Conservation (phyloP, 2,329 filamentous ascomycete species). For the Verticillium nonalfalfae region DNA sequence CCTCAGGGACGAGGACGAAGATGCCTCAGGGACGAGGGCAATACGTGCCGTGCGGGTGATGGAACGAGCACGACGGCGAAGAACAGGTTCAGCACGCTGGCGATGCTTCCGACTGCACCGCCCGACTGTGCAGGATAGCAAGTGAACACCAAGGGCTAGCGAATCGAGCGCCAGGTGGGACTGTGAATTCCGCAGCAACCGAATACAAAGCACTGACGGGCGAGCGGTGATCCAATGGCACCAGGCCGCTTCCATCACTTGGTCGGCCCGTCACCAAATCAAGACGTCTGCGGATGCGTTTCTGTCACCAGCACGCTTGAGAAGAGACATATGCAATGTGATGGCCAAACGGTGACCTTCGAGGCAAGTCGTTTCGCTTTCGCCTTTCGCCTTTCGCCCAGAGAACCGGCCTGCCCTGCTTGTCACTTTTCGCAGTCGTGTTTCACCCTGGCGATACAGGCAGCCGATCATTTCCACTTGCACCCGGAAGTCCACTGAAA, state of each 20-base stretch:
- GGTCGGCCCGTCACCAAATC: neutral
- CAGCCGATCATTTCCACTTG: neutral
- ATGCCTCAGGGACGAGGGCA: too few species aligned
- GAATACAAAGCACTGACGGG: neutral
- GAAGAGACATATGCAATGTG: neutral
- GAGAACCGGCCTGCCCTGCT: neutral
- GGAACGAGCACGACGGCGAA: too few species aligned
- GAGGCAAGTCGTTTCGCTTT: neutral
- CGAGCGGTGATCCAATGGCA: neutral
- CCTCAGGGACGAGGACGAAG: too few species aligned
- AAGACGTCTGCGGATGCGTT: neutral
- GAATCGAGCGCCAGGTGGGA: neutral
- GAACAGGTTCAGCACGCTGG: too few species aligned
- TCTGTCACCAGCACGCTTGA: neutral
- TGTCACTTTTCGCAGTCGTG: neutral
- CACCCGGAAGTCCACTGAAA: neutral
- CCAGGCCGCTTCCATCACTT: neutral
- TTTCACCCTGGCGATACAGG: neutral
- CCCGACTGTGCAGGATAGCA: too few species aligned
- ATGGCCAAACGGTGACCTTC: neutral
- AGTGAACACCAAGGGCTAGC: too few species aligned
- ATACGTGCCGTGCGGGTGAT: neutral
- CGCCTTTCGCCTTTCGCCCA: neutral
- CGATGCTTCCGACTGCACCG: too few species aligned
- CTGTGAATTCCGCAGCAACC: neutral